Percentiles rank a stretch among this genome's conserved stretches.
phyloP scores from a whole-genome alignment of 495 filamentous ascomycete species.

The Podospora fimiseda region DNA sequence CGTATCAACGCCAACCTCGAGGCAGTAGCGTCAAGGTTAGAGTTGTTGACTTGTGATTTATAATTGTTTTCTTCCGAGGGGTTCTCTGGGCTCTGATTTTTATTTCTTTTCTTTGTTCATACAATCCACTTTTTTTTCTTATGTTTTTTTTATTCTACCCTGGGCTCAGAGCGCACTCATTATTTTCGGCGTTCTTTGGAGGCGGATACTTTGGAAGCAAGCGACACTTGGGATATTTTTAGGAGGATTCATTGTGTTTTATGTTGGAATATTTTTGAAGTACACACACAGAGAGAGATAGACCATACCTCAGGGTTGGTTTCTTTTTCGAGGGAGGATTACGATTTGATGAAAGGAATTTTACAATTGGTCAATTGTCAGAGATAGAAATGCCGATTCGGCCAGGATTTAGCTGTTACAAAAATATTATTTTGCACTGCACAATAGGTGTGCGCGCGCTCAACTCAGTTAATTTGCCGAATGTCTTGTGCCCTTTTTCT shows the following conservation, averaged over 20 bases:
- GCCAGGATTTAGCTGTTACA: background rate
- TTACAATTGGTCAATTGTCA: background rate
- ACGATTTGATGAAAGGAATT: no score
- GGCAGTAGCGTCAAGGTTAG: slow-evolving; percentile 32
- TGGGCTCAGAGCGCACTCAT: background rate
- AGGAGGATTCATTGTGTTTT: no score
- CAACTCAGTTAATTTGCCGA: slow-evolving; percentile 4
- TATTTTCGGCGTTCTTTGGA: background rate
- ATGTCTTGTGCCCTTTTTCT: no score
- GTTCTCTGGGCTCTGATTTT: background rate
- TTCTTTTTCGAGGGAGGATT: no score
- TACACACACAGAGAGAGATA: no score
- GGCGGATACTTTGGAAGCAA: no score
- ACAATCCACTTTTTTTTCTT: background rate
- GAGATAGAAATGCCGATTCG: background rate
- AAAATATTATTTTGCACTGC: slow-evolving; percentile 1
- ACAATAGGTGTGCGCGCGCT: slow-evolving; percentile 4
- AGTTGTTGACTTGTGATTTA: slow-evolving; percentile 29
- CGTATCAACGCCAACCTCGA: slow-evolving; percentile 37
- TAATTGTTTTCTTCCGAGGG: slow-evolving; percentile 16
- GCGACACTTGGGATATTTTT: no score
- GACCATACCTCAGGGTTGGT: no score
- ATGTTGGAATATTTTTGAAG: no score
- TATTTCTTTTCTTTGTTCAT: background rate
- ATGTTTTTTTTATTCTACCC: background rate